A percentile compares a stretch with the other conserved stretches of the same genome.
phyloP scores from a whole-genome alignment of 306 rosid species.

The Psophocarpus tetragonolobus region DNA sequence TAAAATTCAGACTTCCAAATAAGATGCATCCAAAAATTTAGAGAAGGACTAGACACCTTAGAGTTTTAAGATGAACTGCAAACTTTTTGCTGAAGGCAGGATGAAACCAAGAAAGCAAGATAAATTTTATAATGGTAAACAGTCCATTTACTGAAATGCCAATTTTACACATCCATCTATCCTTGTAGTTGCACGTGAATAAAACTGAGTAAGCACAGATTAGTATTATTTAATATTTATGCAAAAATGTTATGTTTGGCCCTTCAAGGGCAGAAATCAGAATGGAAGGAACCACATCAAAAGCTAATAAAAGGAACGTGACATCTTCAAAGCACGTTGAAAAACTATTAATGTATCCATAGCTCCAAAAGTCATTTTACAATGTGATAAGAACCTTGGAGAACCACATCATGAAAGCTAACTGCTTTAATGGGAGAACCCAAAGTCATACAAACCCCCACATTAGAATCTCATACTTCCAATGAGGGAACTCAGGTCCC shows the following conservation, averaged over 20 bases:
- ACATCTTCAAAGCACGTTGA: neutral
- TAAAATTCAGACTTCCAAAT: neutral
- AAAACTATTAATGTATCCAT: neutral
- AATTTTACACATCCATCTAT: neutral
- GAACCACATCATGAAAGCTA: too few species aligned
- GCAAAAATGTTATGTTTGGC: constrained; percentile 12
- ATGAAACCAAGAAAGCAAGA: neutral
- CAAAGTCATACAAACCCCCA: too few species aligned
- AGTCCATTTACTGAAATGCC: constrained; percentile 20
- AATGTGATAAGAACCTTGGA: constrained; percentile 5
- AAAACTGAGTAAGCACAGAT: neutral
- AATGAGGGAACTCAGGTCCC: too few species aligned
- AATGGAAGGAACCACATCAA: neutral
- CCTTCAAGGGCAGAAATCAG: constrained; percentile 7
- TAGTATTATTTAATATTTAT: neutral
- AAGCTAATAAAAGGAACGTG: neutral
- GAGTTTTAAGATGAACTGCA: constrained; percentile 11
- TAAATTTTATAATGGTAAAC: neutral
- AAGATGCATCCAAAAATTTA: constrained; percentile 17
- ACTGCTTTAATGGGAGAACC: too few species aligned
- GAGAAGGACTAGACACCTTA: neutral
- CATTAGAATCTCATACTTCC: too few species aligned
- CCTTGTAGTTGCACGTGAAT: neutral
- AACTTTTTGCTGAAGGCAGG: neutral
- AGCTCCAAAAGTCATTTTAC: neutral